Evolutionary conservation across 1,139 yeast species (phyloP).

Genomic region (Scheffersomyces stambukii): DNA sequence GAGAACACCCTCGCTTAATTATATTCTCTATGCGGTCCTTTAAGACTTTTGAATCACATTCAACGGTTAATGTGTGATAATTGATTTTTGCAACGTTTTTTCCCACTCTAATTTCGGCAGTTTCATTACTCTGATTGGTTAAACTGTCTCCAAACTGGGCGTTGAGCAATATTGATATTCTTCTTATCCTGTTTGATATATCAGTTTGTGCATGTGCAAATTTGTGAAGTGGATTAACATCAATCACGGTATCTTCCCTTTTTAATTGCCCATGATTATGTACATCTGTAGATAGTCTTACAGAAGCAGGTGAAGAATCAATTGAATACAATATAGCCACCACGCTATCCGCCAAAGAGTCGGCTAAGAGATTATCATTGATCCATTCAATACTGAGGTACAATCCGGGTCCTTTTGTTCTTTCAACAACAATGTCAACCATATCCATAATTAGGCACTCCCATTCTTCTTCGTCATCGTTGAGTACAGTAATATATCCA

Average conservation of each 20-base stretch:
- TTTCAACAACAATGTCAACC: conserved; percentile 46
- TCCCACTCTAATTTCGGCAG: conserved; percentile 65
- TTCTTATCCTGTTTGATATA: conserved; percentile 52
- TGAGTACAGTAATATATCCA: conserved; percentile 70
- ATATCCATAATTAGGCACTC: conserved; percentile 46
- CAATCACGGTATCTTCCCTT: conserved; percentile 11
- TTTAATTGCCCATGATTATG: conserved; percentile 34
- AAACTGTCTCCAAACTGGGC: conserved; percentile 90
- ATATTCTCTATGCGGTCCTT: conserved; percentile 82
- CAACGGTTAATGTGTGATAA: conserved; percentile 60
- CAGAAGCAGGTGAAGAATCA: conserved; percentile 94
- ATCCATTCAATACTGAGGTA: conserved; percentile 80
- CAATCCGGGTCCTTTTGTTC: conserved; percentile 33
- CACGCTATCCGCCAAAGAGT: conserved; percentile 91
- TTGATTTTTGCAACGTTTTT: conserved; percentile 67
- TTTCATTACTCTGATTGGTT: conserved; percentile 29
- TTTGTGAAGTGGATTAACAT: conserved; percentile 16
- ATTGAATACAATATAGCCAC: conserved; percentile 87
- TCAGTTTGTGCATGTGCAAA: conserved; percentile 35
- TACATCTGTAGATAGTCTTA: conserved; percentile 66
- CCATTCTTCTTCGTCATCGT: conserved; percentile 57
- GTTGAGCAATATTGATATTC: conserved; percentile 59
- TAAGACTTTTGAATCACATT: conserved; percentile 73
- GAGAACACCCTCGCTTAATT: conserved; percentile 67
- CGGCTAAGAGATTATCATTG: conserved; percentile 78